Evolutionary conservation across 495 filamentous ascomycete species (phyloP).

Genomic region (Trichocladium antarcticum): DNA sequence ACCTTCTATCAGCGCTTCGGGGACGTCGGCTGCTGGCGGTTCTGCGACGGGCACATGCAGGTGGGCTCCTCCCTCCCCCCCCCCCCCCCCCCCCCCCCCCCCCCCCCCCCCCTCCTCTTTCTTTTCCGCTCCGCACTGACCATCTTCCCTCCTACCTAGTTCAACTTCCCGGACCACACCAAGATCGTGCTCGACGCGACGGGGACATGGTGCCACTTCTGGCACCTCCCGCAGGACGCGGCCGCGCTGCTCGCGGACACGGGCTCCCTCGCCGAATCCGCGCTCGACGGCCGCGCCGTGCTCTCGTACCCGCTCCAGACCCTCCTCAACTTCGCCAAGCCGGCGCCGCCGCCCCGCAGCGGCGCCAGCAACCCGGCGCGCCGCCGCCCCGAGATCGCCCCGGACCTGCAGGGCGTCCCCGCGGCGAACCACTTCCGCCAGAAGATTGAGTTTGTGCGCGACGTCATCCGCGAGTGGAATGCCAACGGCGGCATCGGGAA

Average conservation of each 20-base stretch:
- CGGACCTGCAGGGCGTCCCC: conserved; percentile 49
- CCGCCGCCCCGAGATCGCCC: conserved; percentile 45
- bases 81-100: too few relatives aligned
- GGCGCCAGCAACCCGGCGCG: conserved; percentile 27
- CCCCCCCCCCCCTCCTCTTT: too few relatives aligned
- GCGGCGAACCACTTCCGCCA: conserved; percentile 67
- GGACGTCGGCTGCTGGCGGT: conserved; percentile 81
- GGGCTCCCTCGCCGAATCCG: conserved; percentile 54
- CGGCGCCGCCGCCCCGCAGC: conserved; percentile 34
- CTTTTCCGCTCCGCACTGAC: too few relatives aligned
- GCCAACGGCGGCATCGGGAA: conserved; percentile 57
- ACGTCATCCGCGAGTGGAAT: conserved; percentile 64
- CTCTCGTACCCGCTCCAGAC: conserved; percentile 51
- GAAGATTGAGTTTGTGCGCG: conserved; percentile 66
- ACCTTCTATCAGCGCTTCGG: conserved; percentile 84
- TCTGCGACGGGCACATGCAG: conserved; percentile 79
- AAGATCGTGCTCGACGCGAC: conserved; percentile 73
- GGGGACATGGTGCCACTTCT: conserved; percentile 72
- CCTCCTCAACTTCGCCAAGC: conserved; percentile 42
- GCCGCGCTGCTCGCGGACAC: conserved; percentile 50
- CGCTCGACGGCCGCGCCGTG: conserved; percentile 49
- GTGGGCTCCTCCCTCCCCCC: too few relatives aligned
- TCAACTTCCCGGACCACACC: conserved; percentile 97
- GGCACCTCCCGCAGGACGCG: conserved; percentile 63
- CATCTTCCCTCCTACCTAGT: too few relatives aligned